Percentiles rank a stretch among this genome's conserved stretches.
Evolutionary conservation across 805 yeast genomes (phyloP).

Genomic region (Huiozyma naganishii): DNA sequence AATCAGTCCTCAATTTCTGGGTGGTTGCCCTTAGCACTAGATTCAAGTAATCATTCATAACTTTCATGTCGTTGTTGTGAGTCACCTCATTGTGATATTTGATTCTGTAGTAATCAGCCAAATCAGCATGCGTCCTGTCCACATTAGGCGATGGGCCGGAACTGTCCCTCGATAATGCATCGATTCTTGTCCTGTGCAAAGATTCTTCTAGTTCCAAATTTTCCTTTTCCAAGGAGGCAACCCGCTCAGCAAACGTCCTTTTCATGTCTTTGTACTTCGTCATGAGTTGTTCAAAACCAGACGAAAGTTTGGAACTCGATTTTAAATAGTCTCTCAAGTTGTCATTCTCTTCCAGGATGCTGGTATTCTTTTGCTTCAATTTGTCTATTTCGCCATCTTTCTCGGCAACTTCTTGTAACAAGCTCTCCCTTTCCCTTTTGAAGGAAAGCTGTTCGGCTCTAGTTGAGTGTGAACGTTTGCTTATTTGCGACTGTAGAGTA

Average conservation of each 20-base stretch:
- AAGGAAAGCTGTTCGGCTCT: background rate
- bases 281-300: constrained; percentile 2
- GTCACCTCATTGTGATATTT: constrained; percentile 24
- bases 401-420: background rate
- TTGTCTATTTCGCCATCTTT: background rate
- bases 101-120: constrained; percentile 22
- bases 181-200: constrained; percentile 1
- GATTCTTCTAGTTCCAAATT: constrained; percentile 14
- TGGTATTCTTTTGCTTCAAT: background rate
- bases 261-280: constrained; percentile 14
- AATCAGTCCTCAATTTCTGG: constrained; percentile 21
- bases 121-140: constrained; percentile 10
- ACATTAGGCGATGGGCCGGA: background rate
- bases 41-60: constrained; percentile 25
- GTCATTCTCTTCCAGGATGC: constrained; percentile 1
- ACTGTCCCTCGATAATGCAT: background rate
- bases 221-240: constrained; percentile 19
- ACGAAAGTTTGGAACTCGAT: constrained; percentile 2
- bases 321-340: constrained; percentile 1
- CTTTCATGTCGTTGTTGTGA: constrained; percentile 23
- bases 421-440: background rate
- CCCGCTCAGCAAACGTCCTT: constrained; percentile 13
- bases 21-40: constrained; percentile 24
- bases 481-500: constrained; percentile 1
- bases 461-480: background rate